Evolutionary conservation across 371 early-diverging fungal species (phyloP).

Genomic region (Coemansia sp.): DNA sequence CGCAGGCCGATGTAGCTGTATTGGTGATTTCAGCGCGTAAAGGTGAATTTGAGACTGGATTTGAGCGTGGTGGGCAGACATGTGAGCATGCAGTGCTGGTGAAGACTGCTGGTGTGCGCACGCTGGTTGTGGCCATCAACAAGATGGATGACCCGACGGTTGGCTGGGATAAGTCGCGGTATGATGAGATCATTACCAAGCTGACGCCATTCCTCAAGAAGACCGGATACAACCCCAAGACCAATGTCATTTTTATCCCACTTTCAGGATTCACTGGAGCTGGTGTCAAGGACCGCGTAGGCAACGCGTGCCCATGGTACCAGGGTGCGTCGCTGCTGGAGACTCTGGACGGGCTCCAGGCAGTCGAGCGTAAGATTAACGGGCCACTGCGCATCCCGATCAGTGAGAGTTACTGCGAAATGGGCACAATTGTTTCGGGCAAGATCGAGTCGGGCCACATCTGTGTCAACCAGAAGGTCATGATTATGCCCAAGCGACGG

Average conservation of each 20-base stretch:
- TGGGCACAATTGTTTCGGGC: constrained; percentile 94
- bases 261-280: constrained; percentile 96
- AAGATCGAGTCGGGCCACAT: constrained; percentile 94
- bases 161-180: constrained; percentile 86
- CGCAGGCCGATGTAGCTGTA: constrained; percentile 96
- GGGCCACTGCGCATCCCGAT: constrained; percentile 93
- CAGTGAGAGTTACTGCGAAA: constrained; percentile 93
- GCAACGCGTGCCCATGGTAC: constrained; percentile 75
- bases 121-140: constrained; percentile 90
- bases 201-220: constrained; percentile 90
- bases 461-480: constrained; percentile 76
- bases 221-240: constrained; percentile 89
- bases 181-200: constrained; percentile 85
- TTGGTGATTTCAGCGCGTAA: constrained; percentile 97
- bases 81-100: constrained; percentile 98
- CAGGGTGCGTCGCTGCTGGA: constrained; percentile 91
- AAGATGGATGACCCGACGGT: constrained; percentile 99
- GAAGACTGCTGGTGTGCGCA: constrained; percentile 94
- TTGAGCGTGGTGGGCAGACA: constrained; percentile 99
- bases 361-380: constrained; percentile 78
- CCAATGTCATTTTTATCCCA: constrained; percentile 81
- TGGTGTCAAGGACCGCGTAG: constrained; percentile 85
- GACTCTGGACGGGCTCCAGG: constrained; percentile 76
- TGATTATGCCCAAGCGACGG: constrained; percentile 91
- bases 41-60: constrained; percentile 99